Evolutionary conservation across 352 stramenopile genomes (phyloP).

Genomic region (Pythium insidiosum): DNA sequence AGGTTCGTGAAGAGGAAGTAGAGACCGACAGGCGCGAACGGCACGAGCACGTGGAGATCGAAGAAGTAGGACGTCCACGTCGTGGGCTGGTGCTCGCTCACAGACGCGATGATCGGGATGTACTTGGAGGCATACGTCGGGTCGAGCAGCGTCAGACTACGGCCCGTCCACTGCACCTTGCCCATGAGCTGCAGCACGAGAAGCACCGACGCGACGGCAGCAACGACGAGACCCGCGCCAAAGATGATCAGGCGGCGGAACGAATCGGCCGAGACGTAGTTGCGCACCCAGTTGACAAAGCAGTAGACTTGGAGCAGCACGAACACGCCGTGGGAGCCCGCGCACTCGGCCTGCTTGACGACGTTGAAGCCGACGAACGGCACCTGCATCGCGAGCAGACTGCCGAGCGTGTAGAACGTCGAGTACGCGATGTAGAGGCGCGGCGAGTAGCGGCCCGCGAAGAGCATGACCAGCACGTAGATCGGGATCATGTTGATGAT

Average conservation of each 20-base stretch:
- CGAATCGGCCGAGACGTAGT: too few relatives aligned
- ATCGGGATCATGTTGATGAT: slow-evolving; percentile 99
- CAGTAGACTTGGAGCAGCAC: slow-evolving; percentile 81
- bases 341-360: slow-evolving; percentile 76
- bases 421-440: slow-evolving; percentile 96
- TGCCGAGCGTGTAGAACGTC: slow-evolving; percentile 98
- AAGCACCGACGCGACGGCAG: too few relatives aligned
- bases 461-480: slow-evolving; percentile 89
- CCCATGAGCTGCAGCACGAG: too few relatives aligned
- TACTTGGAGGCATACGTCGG: slow-evolving; percentile 93
- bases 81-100: slow-evolving; percentile 92
- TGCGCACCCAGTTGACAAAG: too few relatives aligned
- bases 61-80: slow-evolving; percentile 90
- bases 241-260: too few relatives aligned
- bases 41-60: slow-evolving; percentile 80
- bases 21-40: slow-evolving; percentile 86
- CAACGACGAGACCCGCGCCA: too few relatives aligned
- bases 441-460: slow-evolving; percentile 85
- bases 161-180: slow-evolving; percentile 91
- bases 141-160: slow-evolving; percentile 88
- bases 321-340: slow-evolving; percentile 90
- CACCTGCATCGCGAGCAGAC: slow-evolving; percentile 94
- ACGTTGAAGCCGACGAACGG: slow-evolving; percentile 98
- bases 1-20: slow-evolving; percentile 80
- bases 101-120: slow-evolving; percentile 93